These are phyloP conservation scores for Wickerhamiella azyma DNA, from an alignment of 805 yeast species.

Conservation along the genomic window DNA sequence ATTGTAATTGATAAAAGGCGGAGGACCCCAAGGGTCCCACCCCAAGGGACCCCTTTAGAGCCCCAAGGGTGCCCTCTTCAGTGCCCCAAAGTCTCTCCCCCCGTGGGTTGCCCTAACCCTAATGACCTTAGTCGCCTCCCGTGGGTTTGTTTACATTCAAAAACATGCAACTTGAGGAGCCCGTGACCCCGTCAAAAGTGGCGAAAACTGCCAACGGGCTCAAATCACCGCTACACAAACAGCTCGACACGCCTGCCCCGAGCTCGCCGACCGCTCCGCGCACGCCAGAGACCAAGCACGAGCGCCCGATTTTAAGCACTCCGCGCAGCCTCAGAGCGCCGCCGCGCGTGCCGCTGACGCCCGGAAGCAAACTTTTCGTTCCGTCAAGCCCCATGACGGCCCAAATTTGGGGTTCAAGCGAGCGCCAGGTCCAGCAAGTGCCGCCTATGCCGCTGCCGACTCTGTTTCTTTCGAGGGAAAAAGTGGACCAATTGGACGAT, in stretches of 20 bases:
- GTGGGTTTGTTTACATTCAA: background rate
- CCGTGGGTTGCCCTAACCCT: background rate
- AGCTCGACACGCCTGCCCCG: conserved; percentile 6
- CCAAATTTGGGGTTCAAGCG: background rate
- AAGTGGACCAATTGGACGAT: conserved; percentile 11
- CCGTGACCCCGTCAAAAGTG: background rate
- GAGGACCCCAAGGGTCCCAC: too few species aligned
- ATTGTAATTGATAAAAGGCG: too few species aligned
- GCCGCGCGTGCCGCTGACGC: conserved; percentile 2
- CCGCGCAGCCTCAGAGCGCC: conserved; percentile 1
- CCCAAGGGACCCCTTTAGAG: too few species aligned
- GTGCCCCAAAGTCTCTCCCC: too few species aligned
- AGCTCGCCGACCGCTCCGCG: conserved; percentile 4
- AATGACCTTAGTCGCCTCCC: background rate
- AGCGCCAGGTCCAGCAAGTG: conserved; percentile 5
- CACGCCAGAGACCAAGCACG: conserved; percentile 3
- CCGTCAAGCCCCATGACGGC: conserved; percentile 1
- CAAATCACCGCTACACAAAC: conserved; percentile 1
- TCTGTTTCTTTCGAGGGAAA: conserved; percentile 14
- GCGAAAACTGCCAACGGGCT: background rate
- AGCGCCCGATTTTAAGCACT: background rate
- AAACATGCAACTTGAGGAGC: background rate
- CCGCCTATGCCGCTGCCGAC: conserved; percentile 19
- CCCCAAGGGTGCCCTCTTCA: too few species aligned
- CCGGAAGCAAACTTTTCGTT: conserved; percentile 3